Evolutionary conservation across 805 yeast species (phyloP).

Genomic region (Torulaspora quercuum): DNA sequence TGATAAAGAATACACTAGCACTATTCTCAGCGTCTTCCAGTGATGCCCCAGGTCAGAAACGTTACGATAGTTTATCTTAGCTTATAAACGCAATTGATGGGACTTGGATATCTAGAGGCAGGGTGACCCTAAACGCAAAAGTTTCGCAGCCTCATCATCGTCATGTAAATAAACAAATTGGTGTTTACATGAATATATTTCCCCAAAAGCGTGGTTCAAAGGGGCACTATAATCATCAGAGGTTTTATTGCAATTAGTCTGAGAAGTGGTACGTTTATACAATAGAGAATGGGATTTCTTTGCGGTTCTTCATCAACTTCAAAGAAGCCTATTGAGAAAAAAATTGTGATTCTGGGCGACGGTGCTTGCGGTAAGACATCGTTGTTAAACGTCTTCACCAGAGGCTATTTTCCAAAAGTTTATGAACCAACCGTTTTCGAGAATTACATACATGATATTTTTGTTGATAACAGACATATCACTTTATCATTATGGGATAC

Average conservation of each 20-base stretch:
- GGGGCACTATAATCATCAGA: no score
- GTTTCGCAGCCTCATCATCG: slow-evolving; percentile 7
- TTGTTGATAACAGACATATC: slow-evolving; percentile 89
- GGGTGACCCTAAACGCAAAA: no score
- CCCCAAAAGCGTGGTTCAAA: no score
- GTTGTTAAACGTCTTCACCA: slow-evolving; percentile 85
- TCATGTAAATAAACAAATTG: slow-evolving; percentile 8
- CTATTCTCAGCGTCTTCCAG: no score
- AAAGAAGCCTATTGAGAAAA: slow-evolving; percentile 63
- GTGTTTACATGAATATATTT: no score
- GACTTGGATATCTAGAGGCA: no score
- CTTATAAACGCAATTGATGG: no score
- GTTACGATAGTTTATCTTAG: no score
- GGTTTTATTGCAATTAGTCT: no score
- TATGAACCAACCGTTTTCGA: slow-evolving; percentile 98
- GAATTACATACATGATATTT: slow-evolving; percentile 94
- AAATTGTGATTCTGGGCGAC: slow-evolving; percentile 91
- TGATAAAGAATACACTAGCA: no score
- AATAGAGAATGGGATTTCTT: slow-evolving; percentile 20
- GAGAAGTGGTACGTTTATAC: no score
- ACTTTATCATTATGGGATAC: slow-evolving; percentile 96
- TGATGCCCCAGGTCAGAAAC: no score
- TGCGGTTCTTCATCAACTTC: slow-evolving; percentile 34
- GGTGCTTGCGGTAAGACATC: slow-evolving; percentile 99
- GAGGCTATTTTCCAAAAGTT: slow-evolving; percentile 97